phyloP scores from a whole-genome alignment of 129 eudicot genomes.

The Flaveria bidentis region DNA sequence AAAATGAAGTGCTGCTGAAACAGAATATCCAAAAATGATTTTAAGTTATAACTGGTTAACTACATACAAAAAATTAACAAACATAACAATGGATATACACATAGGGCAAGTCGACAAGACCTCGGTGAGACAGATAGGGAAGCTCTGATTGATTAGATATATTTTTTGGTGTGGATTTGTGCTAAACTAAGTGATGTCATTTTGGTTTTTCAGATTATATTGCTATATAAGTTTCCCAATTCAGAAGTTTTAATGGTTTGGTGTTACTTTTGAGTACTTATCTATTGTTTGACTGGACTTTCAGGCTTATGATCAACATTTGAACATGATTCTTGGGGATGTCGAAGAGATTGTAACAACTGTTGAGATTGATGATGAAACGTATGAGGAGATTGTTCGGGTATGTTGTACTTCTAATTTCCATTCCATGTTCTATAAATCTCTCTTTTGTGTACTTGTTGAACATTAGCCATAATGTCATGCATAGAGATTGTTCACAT shows the following conservation, averaged over 20 bases:
- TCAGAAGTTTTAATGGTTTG: constrained; percentile 13
- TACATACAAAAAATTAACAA: neutral
- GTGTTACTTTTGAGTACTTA: neutral
- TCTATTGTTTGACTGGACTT: constrained; percentile 19
- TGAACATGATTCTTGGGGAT: constrained; percentile 99
- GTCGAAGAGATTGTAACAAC: constrained; percentile 95
- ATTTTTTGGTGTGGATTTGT: neutral
- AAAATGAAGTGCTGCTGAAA: no score
- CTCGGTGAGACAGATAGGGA: neutral
- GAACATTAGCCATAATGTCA: neutral
- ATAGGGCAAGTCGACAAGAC: no score
- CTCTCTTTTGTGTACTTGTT: neutral
- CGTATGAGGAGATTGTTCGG: constrained; percentile 96
- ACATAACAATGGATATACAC: neutral
- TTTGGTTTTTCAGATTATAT: neutral
- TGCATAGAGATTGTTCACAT: neutral
- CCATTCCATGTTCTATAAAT: no score
- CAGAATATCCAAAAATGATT: no score
- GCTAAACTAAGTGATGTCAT: neutral
- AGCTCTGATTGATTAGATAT: neutral
- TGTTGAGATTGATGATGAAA: constrained; percentile 96
- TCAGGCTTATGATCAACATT: constrained; percentile 97
- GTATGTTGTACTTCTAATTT: constrained; percentile 38
- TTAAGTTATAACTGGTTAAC: no score
- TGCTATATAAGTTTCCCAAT: neutral